Base-by-base conservation (phyloP, 2,329 filamentous ascomycete species). In the Sphaceloma murrayae region DNA sequence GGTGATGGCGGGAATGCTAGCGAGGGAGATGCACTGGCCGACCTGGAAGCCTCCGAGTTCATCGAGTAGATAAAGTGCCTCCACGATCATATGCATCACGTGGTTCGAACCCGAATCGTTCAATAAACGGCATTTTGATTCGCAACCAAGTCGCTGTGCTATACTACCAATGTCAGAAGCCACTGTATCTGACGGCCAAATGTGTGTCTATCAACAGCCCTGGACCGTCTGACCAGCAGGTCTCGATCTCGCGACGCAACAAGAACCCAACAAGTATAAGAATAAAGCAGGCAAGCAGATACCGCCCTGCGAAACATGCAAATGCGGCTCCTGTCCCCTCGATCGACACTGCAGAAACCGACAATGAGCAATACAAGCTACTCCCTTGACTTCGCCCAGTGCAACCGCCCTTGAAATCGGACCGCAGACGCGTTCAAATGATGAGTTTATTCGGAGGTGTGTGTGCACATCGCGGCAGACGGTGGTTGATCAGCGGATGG, bases 21-120 rank as follows among this genome's bases (percentile, higher is more conserved):
- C 3, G 32, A 31, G 5, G 43, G 18, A 16, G 46, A 21, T 43
- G 44, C 46, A 27, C 22, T 46, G 14, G 48, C 40, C 8, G 48
- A 47, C 34, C 33, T 40, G 4, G 38, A 43, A 31, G 45, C 30
- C 13, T 11, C 31, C 27, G 42, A 45, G 42, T 40, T 30, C 24
- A 40, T 40, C 13, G 36, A 30, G 22, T n/a, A n/a, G n/a, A n/a
- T n/a, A n/a, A n/a, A n/a, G n/a, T n/a, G n/a, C n/a, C n/a, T n/a
- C n/a, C n/a, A n/a, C n/a, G n/a, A n/a, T n/a, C n/a, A n/a, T n/a
- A n/a, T n/a, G n/a, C n/a, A n/a, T n/a, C n/a, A n/a, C n/a, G n/a
- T n/a, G n/a, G n/a, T n/a, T n/a, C n/a, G n/a, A n/a, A n/a, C n/a
- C n/a, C n/a, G n/a, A n/a, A n/a, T n/a, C n/a, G 3, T 11, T 30